phyloP scores from a whole-genome alignment of 2,329 filamentous ascomycete genomes.

The Aspergillus fructus region DNA sequence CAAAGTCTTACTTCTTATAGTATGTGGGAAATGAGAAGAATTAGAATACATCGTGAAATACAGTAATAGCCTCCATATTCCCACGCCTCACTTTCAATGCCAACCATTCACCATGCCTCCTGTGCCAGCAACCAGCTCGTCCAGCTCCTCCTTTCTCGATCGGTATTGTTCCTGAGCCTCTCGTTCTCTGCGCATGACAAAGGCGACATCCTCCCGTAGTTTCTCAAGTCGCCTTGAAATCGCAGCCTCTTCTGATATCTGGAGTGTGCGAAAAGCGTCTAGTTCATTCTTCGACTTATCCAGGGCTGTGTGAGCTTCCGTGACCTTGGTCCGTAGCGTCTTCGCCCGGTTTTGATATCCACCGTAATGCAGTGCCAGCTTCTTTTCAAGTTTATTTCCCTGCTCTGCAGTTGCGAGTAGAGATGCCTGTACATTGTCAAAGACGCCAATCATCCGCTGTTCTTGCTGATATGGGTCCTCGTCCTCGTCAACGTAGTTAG shows the following conservation, averaged over 20 bases:
- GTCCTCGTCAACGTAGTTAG: conserved; percentile 75
- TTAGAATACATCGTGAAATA: conserved; percentile 16
- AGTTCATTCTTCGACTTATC: conserved; percentile 71
- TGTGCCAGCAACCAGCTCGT: conserved; percentile 50
- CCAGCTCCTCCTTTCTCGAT: conserved; percentile 73
- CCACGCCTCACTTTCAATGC: conserved; percentile 27
- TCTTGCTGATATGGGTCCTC: conserved; percentile 61
- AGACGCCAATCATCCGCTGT: conserved; percentile 65
- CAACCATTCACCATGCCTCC: conserved; percentile 38
- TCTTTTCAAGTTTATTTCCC: conserved; percentile 89
- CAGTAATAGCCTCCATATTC: neutral
- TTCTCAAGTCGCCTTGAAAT: conserved; percentile 69
- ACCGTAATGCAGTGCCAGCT: conserved; percentile 79
- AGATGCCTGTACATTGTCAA: conserved; percentile 71
- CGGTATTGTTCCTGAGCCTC: conserved; percentile 89
- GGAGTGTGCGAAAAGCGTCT: conserved; percentile 71
- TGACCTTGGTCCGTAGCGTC: conserved; percentile 74
- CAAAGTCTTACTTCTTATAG: neutral
- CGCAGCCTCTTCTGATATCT: conserved; percentile 76
- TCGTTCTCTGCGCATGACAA: conserved; percentile 76
- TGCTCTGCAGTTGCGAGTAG: conserved; percentile 74
- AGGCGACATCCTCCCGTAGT: conserved; percentile 78
- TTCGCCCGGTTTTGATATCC: conserved; percentile 88
- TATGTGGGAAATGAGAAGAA: neutral
- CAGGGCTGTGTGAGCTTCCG: conserved; percentile 70